Base-by-base conservation (phyloP, 2,329 filamentous ascomycete genomes). In the Fusarium algeriense region DNA sequence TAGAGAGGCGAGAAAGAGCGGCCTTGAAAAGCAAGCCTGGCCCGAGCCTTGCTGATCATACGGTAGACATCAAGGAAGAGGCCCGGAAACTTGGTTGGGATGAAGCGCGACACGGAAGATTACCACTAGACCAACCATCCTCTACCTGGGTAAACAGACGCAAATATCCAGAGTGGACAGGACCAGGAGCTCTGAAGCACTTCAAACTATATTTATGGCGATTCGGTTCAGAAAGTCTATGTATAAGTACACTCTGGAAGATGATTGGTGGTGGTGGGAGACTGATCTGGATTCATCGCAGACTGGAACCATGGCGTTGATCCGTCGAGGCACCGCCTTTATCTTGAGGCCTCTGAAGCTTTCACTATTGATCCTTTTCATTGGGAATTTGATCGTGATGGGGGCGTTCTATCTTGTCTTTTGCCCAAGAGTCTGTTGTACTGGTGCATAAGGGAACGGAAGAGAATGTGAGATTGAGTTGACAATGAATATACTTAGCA, bases 181-280 rank as follows among this genome's bases (percentile, higher is more conserved):
- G 45, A 9, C 15, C 7, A 14, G 20, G 55, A 3, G 56, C 45
- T 12, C 11, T 26, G 13, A 5, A 6, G 4, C 20, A 59, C 14
- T 35, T 26, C 0, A 0, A 2, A 2, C 7, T 9, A 35, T 58
- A 2, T 6, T 4, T 3, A 2, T 4, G 2, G 19, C 17, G 2
- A 34, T 35, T 12, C 13, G 13, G 7, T 52, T n/a, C 7, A 23
- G 19, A 35, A n/a, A 13, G 7, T 6, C 3, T 19, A 19, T 23
- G 14, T 5, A 26, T 0, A 6, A 11, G 13, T 5, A 30, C 14
- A 7, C 6, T 14, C 15, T 52, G 2, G 26, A 38, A 13, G 44
- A 40, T 15, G 6, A 38, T 30, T 58, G 34, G 26, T 40, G 34
- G 34, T 38, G 54, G 34, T 46, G 26, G 44, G 14, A 46, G 17